phyloP scores from a whole-genome alignment of 2,329 filamentous ascomycete genomes.

The Aspergillus ustus region DNA sequence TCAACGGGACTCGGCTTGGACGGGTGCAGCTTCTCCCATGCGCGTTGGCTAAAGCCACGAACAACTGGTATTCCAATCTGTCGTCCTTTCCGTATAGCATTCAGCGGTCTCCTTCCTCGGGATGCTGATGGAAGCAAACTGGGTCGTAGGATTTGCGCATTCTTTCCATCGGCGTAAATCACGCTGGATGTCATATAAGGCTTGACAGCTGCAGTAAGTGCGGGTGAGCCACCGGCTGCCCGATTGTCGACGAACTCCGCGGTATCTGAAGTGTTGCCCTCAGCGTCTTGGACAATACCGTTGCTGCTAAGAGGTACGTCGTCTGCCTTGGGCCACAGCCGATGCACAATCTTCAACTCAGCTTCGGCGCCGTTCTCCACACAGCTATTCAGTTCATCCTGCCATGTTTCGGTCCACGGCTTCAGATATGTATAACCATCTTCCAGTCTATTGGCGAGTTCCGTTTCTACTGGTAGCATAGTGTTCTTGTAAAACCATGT shows the following conservation, averaged over 20 bases:
- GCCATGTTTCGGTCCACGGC: conserved; percentile 91
- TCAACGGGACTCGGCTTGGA: conserved; percentile 48
- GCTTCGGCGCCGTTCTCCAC: conserved; percentile 86
- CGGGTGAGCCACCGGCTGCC: conserved; percentile 46
- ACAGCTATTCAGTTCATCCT: conserved; percentile 86
- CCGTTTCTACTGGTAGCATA: conserved; percentile 84
- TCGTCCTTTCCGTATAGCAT: conserved; percentile 81
- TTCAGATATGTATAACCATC: conserved; percentile 84
- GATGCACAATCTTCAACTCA: conserved; percentile 87
- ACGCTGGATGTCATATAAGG: conserved; percentile 78
- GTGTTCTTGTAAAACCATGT: conserved; percentile 99
- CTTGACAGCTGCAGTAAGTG: conserved; percentile 53
- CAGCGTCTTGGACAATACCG: conserved; percentile 30
- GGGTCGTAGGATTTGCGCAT: conserved; percentile 85
- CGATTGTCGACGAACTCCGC: conserved; percentile 43
- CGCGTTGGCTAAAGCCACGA: conserved; percentile 78
- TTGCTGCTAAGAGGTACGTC: conserved; percentile 41
- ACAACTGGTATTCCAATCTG: conserved; percentile 86
- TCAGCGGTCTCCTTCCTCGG: conserved; percentile 78
- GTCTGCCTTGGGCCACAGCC: conserved; percentile 72
- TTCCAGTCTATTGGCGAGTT: conserved; percentile 89
- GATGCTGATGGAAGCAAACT: conserved; percentile 83
- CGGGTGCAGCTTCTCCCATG: conserved; percentile 76
- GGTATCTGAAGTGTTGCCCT: conserved; percentile 8
- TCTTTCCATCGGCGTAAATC: conserved; percentile 77